Evolutionary conservation across 176 grass and related monocot species (phyloP).

Genomic region (Musa beccarii): DNA sequence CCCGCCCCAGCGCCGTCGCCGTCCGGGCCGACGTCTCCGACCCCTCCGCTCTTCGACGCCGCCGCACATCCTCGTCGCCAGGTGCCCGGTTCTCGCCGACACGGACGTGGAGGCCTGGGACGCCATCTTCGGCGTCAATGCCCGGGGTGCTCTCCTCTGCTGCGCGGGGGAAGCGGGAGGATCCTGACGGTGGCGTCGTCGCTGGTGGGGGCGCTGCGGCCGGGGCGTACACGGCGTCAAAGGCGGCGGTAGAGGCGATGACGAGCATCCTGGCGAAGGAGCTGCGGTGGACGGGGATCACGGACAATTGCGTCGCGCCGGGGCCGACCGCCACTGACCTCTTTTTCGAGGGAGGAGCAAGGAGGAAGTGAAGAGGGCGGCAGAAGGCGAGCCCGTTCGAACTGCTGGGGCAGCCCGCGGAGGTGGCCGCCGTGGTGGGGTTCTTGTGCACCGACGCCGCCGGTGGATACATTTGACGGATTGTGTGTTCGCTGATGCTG

Average conservation of each 20-base stretch:
- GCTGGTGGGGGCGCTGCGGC: conserved; percentile 23
- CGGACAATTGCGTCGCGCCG: conserved; percentile 49
- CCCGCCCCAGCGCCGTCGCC: conserved; percentile 7
- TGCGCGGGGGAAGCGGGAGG: conserved; percentile 27
- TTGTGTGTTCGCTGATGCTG: too few species aligned
- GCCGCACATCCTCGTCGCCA: conserved; percentile 42
- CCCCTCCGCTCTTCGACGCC: conserved; percentile 33
- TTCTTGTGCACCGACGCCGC: conserved; percentile 38
- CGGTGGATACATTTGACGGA: conserved; percentile 30
- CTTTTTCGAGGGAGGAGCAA: conserved; percentile 40
- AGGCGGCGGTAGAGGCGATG: conserved; percentile 61
- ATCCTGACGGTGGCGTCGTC: conserved; percentile 51
- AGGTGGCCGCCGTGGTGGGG: conserved; percentile 47
- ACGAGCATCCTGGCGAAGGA: conserved; percentile 23
- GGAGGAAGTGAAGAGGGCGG: conserved; percentile 23
- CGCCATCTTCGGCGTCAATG: conserved; percentile 45
- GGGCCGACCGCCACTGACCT: conserved; percentile 43
- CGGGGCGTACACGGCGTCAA: conserved; percentile 53
- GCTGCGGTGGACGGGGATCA: conserved; percentile 27
- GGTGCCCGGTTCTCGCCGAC: conserved; percentile 44
- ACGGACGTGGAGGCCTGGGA: conserved; percentile 62
- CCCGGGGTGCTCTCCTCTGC: conserved; percentile 42
- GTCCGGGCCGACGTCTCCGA: conserved; percentile 41
- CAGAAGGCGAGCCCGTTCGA: conserved; percentile 33
- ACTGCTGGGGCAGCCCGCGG: conserved; percentile 35